Evolutionary conservation across 106 monocot genomes (phyloP).

Genomic region (Ottelia alismoides): DNA sequence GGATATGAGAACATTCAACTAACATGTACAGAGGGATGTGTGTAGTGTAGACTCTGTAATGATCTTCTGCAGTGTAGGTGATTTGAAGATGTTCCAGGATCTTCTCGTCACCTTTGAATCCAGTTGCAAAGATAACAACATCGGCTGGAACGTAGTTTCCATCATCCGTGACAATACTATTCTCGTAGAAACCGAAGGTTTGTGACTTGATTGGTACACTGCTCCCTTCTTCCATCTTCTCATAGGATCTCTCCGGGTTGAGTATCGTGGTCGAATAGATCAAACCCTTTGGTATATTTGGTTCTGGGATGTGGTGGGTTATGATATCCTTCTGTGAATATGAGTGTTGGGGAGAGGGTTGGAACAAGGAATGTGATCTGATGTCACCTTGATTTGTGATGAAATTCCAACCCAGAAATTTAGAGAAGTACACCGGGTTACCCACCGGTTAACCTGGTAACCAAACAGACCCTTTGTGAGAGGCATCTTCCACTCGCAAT

Average conservation of each 20-base stretch:
- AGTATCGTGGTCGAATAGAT: background rate
- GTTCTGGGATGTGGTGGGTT: too few species aligned
- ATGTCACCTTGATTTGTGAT: too few species aligned
- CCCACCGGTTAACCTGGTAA: too few species aligned
- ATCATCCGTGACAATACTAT: slow-evolving; percentile 1
- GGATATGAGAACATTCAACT: too few species aligned
- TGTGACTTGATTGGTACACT: background rate
- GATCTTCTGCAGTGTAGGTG: background rate
- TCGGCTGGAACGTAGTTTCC: background rate
- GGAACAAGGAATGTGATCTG: too few species aligned
- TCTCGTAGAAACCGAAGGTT: slow-evolving; percentile 4
- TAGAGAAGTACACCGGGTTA: too few species aligned
- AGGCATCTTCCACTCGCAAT: slow-evolving; percentile 6
- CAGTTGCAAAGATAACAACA: slow-evolving; percentile 10
- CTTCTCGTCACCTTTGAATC: slow-evolving; percentile 9
- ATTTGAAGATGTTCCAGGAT: slow-evolving; percentile 6
- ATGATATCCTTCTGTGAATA: too few species aligned
- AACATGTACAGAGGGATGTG: slow-evolving; percentile 8
- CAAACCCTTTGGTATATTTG: background rate
- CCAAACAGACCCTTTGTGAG: slow-evolving; percentile 6
- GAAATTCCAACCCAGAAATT: too few species aligned
- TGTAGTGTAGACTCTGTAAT: background rate
- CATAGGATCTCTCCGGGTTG: slow-evolving; percentile 1
- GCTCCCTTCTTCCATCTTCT: slow-evolving; percentile 5
- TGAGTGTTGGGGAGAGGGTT: too few species aligned